phyloP scores from a whole-genome alignment of 2,329 filamentous ascomycete genomes.

The Diplodia intermedia region DNA sequence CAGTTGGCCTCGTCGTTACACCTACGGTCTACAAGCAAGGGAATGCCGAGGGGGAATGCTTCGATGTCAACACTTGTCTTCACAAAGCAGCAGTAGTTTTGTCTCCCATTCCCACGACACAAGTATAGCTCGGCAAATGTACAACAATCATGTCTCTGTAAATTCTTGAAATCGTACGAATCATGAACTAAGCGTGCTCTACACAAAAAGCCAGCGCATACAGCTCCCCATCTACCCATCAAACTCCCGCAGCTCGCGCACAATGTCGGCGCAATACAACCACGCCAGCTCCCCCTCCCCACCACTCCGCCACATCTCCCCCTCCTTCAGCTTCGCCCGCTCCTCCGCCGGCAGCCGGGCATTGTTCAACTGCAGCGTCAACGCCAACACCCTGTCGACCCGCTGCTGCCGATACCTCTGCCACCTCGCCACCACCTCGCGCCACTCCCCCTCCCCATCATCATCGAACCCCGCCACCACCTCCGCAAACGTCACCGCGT shows the following conservation, averaged over 20 bases:
- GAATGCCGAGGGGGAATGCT: background rate
- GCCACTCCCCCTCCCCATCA: background rate
- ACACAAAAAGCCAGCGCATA: no score
- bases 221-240: background rate
- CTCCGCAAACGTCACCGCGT: constrained; percentile 67
- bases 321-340: constrained; percentile 36
- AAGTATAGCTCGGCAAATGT: no score
- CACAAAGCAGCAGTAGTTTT: background rate
- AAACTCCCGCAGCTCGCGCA: constrained; percentile 32
- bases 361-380: constrained; percentile 59
- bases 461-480: background rate
- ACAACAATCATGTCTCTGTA: no score
- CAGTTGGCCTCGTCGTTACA: background rate
- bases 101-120: no score
- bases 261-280: constrained; percentile 36
- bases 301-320: constrained; percentile 35
- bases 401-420: constrained; percentile 57
- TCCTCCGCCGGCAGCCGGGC: constrained; percentile 53
- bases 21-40: background rate
- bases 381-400: constrained; percentile 55
- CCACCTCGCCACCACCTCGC: constrained; percentile 47
- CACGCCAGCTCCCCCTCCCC: constrained; percentile 36
- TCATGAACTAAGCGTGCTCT: no score
- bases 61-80: background rate
- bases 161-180: no score